Conservation (phyloP, 2,329 filamentous ascomycete genomes). For the Penicillium sp. region DNA sequence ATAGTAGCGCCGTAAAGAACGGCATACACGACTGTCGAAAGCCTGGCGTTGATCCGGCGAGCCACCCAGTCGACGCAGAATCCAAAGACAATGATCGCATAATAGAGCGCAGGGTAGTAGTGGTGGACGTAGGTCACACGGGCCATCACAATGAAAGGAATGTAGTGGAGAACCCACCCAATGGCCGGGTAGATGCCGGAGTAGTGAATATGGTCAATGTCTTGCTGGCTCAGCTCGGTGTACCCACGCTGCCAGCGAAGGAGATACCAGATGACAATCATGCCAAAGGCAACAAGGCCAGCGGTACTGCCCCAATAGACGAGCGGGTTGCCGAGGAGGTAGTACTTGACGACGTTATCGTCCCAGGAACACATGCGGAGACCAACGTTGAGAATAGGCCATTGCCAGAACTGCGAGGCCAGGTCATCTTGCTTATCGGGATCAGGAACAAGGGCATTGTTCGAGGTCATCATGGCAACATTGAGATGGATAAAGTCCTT, state of each 20-base stretch:
- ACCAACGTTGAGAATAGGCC: slow-evolving; percentile 91
- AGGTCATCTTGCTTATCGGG: slow-evolving; percentile 98
- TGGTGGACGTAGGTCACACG: slow-evolving; percentile 99
- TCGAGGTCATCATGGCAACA: slow-evolving; percentile 99
- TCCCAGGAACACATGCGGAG: slow-evolving; percentile 99
- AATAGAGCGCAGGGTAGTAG: slow-evolving; percentile 98
- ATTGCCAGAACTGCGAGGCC: slow-evolving; percentile 96
- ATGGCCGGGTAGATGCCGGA: slow-evolving; percentile 83
- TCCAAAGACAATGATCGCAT: slow-evolving; percentile 82
- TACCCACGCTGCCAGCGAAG: slow-evolving; percentile 96
- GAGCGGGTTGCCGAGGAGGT: slow-evolving; percentile 90
- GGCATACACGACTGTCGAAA: slow-evolving; percentile 66
- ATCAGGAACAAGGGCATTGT: slow-evolving; percentile 95
- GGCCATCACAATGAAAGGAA: slow-evolving; percentile 95
- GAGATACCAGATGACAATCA: slow-evolving; percentile 75
- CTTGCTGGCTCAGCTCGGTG: slow-evolving; percentile 67
- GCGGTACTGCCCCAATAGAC: slow-evolving; percentile 93
- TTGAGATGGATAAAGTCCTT: slow-evolving; percentile 98
- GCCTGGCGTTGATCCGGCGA: slow-evolving; percentile 55
- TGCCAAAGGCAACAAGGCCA: slow-evolving; percentile 64
- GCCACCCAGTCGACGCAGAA: slow-evolving; percentile 85
- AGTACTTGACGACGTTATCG: slow-evolving; percentile 93
- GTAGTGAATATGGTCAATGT: slow-evolving; percentile 94
- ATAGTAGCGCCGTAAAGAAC: slow-evolving; percentile 68
- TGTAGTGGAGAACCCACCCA: slow-evolving; percentile 93